Evolutionary conservation across 768 basidiomycete species (phyloP), one percentile per base, ranked within the genome.

Genomic region (Xerocomus potaroensis): DNA sequence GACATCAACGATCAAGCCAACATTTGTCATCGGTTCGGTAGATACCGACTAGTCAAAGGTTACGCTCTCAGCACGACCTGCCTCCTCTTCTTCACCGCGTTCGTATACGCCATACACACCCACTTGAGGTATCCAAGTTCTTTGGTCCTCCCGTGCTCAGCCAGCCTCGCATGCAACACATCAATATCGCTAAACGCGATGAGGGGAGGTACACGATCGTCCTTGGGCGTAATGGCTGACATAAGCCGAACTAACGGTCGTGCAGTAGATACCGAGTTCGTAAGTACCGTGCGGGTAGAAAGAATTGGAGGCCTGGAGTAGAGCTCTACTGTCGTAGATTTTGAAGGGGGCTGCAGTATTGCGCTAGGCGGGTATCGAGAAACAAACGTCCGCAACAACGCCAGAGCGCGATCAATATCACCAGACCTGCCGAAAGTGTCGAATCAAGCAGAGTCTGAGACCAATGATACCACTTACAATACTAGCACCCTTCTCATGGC

Each of bases 181-280:
- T 88, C 84, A n/a, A 95, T 53, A 60, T 95, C 91, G 14, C 68
- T 54, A 61, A 92, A 95, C 11, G 79, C 74, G 18, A 95, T 56
- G 32, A 92, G 62, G 0, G 92, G 92, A 0, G 92, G 88, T 6
- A 96, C 83, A 19, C 75, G 60, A 54, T 91, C 85, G 59, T 96
- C 93, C 1, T 79, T 76, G 4, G 85, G 72, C 15, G 80, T 78
- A 3, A 72, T 65, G 0, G 67, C 63, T 5, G 81, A 75, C 3
- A 78, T 79, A 54, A 90, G 70, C 18, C 88, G 81, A 18, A 95
- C 84, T 24, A 92, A 64, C 4, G 89, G 87, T 12, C 81, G 75
- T 1, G 70, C 58, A 2, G 48, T 44, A 4, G 56, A 23, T 0
- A n/a, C 19, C 0, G 63, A 27, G 36, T 67, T 65, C 35, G 35